Evolutionary conservation across 192 early-diverging fungal species (phyloP).

Genomic region (Rhizophagus prolifer): DNA sequence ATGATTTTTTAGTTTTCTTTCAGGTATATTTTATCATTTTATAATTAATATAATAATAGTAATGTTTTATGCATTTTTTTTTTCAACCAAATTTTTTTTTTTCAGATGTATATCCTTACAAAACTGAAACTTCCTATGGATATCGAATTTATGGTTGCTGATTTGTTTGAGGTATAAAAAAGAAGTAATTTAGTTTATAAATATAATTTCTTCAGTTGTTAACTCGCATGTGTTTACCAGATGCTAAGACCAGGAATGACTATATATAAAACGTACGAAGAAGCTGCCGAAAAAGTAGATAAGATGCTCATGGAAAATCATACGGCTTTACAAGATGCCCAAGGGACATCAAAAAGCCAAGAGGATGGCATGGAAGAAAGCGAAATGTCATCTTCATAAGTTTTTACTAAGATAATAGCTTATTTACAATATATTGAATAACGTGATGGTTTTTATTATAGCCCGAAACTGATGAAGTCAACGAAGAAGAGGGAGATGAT

Average conservation of each 20-base stretch:
- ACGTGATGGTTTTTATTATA: background rate
- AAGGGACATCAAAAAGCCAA: constrained; percentile 33
- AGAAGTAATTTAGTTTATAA: background rate
- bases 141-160: constrained; percentile 82
- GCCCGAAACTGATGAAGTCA: constrained; percentile 39
- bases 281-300: constrained; percentile 71
- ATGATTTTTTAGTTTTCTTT: constrained; percentile 77
- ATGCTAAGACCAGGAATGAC: constrained; percentile 60
- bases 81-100: background rate
- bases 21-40: constrained; percentile 52
- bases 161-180: constrained; percentile 65
- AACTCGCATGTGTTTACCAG: constrained; percentile 13
- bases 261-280: constrained; percentile 72
- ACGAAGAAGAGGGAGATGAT: constrained; percentile 53
- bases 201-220: background rate
- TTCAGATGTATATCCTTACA: constrained; percentile 79
- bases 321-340: constrained; percentile 47
- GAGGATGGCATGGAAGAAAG: constrained; percentile 45
- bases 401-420: background rate
- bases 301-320: constrained; percentile 51
- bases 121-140: constrained; percentile 86
- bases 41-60: background rate
- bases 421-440: background rate
- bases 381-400: constrained; percentile 37
- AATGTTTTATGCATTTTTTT: background rate